phyloP scores from a whole-genome alignment of 768 basidiomycete genomes.

The Cystofilobasidium bisporidii region DNA sequence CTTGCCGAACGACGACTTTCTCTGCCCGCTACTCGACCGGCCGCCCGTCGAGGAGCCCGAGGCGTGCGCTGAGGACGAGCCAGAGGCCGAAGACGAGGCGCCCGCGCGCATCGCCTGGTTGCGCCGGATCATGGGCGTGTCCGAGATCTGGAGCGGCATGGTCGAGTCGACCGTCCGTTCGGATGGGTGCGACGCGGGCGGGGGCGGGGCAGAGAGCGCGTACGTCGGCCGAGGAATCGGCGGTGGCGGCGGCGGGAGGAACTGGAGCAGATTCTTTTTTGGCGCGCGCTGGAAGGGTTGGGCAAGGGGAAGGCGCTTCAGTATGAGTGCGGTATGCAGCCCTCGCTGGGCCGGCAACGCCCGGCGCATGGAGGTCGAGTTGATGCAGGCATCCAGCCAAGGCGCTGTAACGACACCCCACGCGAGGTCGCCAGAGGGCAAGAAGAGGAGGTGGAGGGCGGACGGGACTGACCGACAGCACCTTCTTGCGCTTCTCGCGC shows the following conservation, averaged over 20 bases:
- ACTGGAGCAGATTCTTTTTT: slow-evolving; percentile 5
- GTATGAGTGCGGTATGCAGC: no score
- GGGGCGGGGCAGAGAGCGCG: background rate
- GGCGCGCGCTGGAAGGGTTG: background rate
- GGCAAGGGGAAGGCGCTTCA: background rate
- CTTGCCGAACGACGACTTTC: slow-evolving; percentile 22
- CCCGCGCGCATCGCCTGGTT: slow-evolving; percentile 26
- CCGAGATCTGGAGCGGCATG: slow-evolving; percentile 25
- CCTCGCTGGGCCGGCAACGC: no score
- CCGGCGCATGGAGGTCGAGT: no score
- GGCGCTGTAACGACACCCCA: no score
- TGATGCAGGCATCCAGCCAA: no score
- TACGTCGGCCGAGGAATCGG: slow-evolving; percentile 1
- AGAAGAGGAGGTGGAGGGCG: no score
- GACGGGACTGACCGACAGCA: no score
- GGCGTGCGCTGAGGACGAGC: background rate
- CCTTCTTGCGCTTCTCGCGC: no score
- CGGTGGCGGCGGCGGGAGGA: slow-evolving; percentile 17
- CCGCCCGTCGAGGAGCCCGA: background rate
- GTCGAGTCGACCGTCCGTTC: slow-evolving; percentile 20
- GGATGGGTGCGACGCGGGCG: background rate
- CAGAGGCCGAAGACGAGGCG: background rate
- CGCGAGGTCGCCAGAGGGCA: no score
- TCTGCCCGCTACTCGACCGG: slow-evolving; percentile 5
- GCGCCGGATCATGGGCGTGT: slow-evolving; percentile 27